phyloP scores from a whole-genome alignment of 306 rosid species.

The Amphicarpaea edgeworthii region DNA sequence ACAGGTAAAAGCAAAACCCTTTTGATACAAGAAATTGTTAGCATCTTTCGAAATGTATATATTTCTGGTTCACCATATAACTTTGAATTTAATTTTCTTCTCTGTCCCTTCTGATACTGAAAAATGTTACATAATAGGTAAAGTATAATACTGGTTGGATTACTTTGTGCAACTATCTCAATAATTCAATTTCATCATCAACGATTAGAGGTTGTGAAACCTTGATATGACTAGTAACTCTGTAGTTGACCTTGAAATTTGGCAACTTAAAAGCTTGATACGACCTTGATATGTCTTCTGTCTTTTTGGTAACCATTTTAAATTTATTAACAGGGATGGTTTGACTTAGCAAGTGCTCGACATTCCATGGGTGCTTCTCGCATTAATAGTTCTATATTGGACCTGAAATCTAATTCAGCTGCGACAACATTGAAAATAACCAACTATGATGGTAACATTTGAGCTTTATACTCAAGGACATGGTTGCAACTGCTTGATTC shows the following conservation, averaged over 20 bases:
- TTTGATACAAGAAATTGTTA: background rate
- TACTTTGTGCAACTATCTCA: background rate
- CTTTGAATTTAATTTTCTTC: slow-evolving; percentile 1
- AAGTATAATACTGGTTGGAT: slow-evolving; percentile 8
- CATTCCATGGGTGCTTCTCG: slow-evolving; percentile 94
- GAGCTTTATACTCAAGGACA: background rate
- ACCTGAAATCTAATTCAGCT: slow-evolving; percentile 76
- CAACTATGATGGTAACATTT: slow-evolving; percentile 54
- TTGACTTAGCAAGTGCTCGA: slow-evolving; percentile 86
- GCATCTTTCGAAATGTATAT: background rate
- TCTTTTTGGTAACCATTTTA: slow-evolving; percentile 21
- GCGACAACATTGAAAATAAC: slow-evolving; percentile 67
- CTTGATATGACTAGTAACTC: background rate
- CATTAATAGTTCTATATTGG: slow-evolving; percentile 69
- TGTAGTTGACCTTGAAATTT: slow-evolving; percentile 24
- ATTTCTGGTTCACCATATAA: background rate
- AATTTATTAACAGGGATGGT: slow-evolving; percentile 72
- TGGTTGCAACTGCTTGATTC: slow-evolving; percentile 31
- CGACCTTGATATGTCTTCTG: background rate
- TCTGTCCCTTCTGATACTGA: background rate
- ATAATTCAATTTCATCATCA: slow-evolving; percentile 6
- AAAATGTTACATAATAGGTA: background rate
- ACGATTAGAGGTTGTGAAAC: background rate
- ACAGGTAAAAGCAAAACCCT: slow-evolving; percentile 58
- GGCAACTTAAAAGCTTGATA: background rate